A percentile compares a stretch with the other conserved stretches of the same genome.
Conservation (phyloP, 768 basidiomycete species). For the Russula compacta region DNA sequence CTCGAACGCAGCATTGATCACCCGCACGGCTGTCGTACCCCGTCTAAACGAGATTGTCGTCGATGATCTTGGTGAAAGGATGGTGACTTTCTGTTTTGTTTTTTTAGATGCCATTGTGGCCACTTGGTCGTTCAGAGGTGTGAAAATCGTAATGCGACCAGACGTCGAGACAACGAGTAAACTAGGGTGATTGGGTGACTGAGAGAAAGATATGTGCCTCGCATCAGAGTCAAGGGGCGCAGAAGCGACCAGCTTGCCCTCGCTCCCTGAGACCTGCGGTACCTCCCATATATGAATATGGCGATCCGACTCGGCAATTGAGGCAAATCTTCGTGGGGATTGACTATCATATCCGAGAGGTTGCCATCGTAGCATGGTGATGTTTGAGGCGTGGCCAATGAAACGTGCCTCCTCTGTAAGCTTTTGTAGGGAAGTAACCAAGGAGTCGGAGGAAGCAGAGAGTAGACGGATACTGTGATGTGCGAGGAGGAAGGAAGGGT, state of each 20-base stretch:
- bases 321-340: constrained; percentile 41
- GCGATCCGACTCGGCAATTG: constrained; percentile 54
- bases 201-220: constrained; percentile 30
- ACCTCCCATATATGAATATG: constrained; percentile 55
- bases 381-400: constrained; percentile 56
- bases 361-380: constrained; percentile 47
- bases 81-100: constrained; percentile 38
- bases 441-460: constrained; percentile 26
- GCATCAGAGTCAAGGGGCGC: constrained; percentile 58
- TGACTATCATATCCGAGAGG: constrained; percentile 27
- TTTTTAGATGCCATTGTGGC: constrained; percentile 33
- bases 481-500: constrained; percentile 43
- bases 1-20: constrained; percentile 42
- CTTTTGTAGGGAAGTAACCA: constrained; percentile 31
- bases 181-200: constrained; percentile 28
- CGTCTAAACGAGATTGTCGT: constrained; percentile 35
- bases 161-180: constrained; percentile 51
- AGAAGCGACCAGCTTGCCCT: constrained; percentile 49
- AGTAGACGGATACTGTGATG: constrained; percentile 52
- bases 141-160: constrained; percentile 49
- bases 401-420: constrained; percentile 42
- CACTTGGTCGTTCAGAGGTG: constrained; percentile 40
- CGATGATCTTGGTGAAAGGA: constrained; percentile 44
- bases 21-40: constrained; percentile 27
- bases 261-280: constrained; percentile 31